Base-by-base conservation (phyloP, 768 basidiomycete genomes). In the Termitomyces sp. region DNA sequence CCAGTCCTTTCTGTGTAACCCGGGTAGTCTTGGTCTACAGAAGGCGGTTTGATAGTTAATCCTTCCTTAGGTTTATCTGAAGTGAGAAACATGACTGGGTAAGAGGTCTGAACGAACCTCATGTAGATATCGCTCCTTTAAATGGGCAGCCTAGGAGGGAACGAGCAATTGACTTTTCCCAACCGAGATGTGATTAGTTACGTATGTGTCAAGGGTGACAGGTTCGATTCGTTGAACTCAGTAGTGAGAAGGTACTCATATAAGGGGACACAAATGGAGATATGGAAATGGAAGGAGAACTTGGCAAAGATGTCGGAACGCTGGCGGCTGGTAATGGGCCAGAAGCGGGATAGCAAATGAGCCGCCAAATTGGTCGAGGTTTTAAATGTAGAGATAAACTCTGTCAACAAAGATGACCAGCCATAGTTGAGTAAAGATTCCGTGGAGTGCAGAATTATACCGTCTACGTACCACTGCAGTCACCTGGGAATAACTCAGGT, bases 1-100 rank as follows among this genome's bases (percentile, higher is more conserved):
- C 50, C 49, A 7, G 60, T 50, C 15, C 61, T 55, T 43, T 64
- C 62, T 7, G 60, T 58, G 57, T 63, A 66, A 28, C 56, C 61
- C 10, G 62, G 58, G 54, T 60, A n/a, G 4, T 31, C 63, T 35
- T 56, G 50, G 33, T 65, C 62, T 10, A 47, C 47, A 12, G 46
- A 5, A 5, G 48, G 53, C 1, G 62, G 61, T 28, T 63, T 55
- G 17, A 60, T 30, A 0, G 57, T 58, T 33, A 65, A 28, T 26
- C 26, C 47, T 47, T 47, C 53, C 46, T 52, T 23, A 14, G 10
- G 38, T 40, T 45, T 53, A 5, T n/a, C 28, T 15, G 41, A 49
- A 14, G 23, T 23, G 17, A 53, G 53, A 49, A 41, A n/a, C 26
- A 53, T 60, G 21, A 21, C 23, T 17, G 45, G 37, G 35, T 33